Evolutionary conservation across 345 rosid species (phyloP).

Genomic region (Populus euphratica): DNA sequence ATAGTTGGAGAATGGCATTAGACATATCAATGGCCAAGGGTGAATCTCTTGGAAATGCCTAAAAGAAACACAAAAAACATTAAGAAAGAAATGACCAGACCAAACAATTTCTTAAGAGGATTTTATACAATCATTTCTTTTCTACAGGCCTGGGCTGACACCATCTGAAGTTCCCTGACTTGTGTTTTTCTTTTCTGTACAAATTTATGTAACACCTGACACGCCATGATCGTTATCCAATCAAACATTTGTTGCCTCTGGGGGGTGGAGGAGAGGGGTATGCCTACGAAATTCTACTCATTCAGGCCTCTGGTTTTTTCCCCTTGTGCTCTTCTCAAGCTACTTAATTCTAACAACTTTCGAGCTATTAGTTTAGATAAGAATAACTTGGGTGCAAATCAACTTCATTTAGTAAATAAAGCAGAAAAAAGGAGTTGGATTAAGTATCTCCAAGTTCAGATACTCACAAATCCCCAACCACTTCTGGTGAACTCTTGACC

Average conservation of each 20-base stretch:
- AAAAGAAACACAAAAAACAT: not conserved
- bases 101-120: not conserved
- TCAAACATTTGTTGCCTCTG: too few relatives aligned
- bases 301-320: not conserved
- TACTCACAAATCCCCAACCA: slow-evolving; percentile 96
- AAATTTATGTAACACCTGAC: not conserved
- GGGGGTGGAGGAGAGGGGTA: too few relatives aligned
- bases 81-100: not conserved
- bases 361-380: not conserved
- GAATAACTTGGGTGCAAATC: not conserved
- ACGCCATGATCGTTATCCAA: not conserved
- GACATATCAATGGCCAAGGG: slow-evolving; percentile 86
- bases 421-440: not conserved
- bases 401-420: not conserved
- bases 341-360: not conserved
- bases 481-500: slow-evolving; percentile 80
- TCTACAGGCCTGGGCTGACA: not conserved
- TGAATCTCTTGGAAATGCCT: slow-evolving; percentile 91
- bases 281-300: not conserved
- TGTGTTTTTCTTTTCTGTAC: not conserved
- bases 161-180: not conserved
- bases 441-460: slow-evolving; percentile 4
- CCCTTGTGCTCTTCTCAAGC: too few relatives aligned
- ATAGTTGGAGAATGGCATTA: slow-evolving; percentile 70
- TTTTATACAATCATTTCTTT: not conserved